Evolutionary conservation across 169 alveolate species (phyloP).

Genomic region (Babesia caballi): DNA sequence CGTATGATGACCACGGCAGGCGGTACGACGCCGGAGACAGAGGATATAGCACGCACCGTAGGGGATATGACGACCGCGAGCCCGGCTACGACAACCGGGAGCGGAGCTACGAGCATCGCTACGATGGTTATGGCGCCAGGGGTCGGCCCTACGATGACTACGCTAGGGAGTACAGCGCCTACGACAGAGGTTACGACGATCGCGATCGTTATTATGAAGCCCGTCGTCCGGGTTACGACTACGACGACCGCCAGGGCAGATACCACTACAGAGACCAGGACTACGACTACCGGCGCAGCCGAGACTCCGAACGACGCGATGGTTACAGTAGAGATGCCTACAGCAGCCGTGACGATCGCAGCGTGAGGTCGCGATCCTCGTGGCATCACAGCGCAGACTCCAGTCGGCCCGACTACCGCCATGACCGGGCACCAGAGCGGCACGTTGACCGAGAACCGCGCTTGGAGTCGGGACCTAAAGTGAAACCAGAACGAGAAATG

Average conservation of each 20-base stretch:
- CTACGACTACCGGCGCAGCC: background rate
- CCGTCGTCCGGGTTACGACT: background rate
- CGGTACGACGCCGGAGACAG: background rate
- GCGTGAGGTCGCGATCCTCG: too few relatives aligned
- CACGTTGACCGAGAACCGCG: too few relatives aligned
- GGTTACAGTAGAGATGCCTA: too few relatives aligned
- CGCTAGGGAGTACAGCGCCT: background rate
- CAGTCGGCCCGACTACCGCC: too few relatives aligned
- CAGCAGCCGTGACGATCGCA: too few relatives aligned
- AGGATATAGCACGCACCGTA: background rate
- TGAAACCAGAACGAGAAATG: too few relatives aligned
- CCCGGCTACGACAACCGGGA: background rate
- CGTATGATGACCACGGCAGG: background rate
- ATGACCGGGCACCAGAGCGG: too few relatives aligned
- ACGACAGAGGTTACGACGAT: background rate
- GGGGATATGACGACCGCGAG: background rate
- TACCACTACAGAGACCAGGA: background rate
- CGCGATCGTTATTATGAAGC: background rate
- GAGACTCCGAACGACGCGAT: background rate
- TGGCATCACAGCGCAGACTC: too few relatives aligned
- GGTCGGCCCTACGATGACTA: background rate
- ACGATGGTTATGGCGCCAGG: background rate
- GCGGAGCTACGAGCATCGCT: background rate
- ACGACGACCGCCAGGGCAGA: background rate
- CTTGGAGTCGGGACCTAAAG: too few relatives aligned